Conservation (phyloP, 2,329 filamentous ascomycete species). For the Fusarium udum region DNA sequence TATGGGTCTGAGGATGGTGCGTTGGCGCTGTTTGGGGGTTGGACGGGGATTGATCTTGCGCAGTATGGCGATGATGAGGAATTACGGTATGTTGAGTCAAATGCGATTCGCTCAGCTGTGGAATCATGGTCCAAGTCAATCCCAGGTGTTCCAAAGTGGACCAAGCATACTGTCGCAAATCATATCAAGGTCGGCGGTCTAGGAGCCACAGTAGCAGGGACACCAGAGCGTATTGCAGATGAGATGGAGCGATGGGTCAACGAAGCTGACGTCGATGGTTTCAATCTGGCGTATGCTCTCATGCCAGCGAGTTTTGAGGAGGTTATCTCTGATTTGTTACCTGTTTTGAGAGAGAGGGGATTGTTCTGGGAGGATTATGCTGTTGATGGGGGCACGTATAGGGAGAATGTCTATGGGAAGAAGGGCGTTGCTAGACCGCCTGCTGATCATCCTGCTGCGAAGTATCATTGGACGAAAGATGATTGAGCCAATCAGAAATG, state of each 20-base stretch:
- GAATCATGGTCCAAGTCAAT: slow-evolving; percentile 65
- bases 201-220: slow-evolving; percentile 71
- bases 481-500: not conserved
- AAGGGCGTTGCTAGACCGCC: slow-evolving; percentile 48
- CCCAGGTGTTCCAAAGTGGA: slow-evolving; percentile 73
- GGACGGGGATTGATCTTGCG: slow-evolving; percentile 69
- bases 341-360: slow-evolving; percentile 67
- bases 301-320: slow-evolving; percentile 72
- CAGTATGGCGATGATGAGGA: slow-evolving; percentile 73
- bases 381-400: slow-evolving; percentile 54
- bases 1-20: slow-evolving; percentile 72
- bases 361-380: slow-evolving; percentile 63
- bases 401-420: slow-evolving; percentile 54
- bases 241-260: slow-evolving; percentile 72
- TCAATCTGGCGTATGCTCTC: slow-evolving; percentile 65
- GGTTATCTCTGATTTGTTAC: slow-evolving; percentile 69
- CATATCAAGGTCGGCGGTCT: slow-evolving; percentile 75
- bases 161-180: slow-evolving; percentile 74
- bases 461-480: slow-evolving; percentile 53
- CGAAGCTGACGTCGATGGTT: slow-evolving; percentile 77
- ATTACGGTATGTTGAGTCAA: slow-evolving; percentile 68
- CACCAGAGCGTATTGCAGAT: slow-evolving; percentile 71
- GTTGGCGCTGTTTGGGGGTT: slow-evolving; percentile 76
- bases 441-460: slow-evolving; percentile 51
- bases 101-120: slow-evolving; percentile 64